Percentiles rank a stretch among this genome's conserved stretches.
These are phyloP conservation scores for Phytophthora lateralis DNA, from an alignment of 352 stramenopile species.

Conservation along the genomic window DNA sequence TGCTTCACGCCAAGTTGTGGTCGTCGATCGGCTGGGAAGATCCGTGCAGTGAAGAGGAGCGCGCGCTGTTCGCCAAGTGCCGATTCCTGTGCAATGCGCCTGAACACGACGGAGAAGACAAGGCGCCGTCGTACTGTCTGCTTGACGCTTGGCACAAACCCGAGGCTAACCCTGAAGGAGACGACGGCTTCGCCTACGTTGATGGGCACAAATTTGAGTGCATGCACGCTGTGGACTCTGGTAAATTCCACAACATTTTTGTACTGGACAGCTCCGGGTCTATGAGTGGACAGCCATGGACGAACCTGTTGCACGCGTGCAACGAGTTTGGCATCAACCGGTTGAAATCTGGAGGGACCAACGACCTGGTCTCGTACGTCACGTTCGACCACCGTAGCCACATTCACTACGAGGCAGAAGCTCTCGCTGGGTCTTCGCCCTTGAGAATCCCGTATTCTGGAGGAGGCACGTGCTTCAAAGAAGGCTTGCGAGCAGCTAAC, in stretches of 20 bases:
- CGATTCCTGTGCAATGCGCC: slow-evolving; percentile 25
- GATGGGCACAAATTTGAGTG: slow-evolving; percentile 36
- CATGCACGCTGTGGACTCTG: slow-evolving; percentile 15
- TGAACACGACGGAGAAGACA: slow-evolving; percentile 20
- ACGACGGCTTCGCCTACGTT: slow-evolving; percentile 21
- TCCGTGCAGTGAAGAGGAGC: slow-evolving; percentile 35
- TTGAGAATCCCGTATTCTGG: too few species aligned
- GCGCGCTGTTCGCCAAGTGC: slow-evolving; percentile 23
- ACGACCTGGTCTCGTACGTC: slow-evolving; percentile 34
- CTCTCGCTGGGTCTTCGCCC: too few species aligned
- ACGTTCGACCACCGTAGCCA: slow-evolving; percentile 21
- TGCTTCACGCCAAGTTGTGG: slow-evolving; percentile 39
- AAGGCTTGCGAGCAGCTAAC: slow-evolving; percentile 41
- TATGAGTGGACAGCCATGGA: slow-evolving; percentile 34
- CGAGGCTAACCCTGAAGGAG: slow-evolving; percentile 44
- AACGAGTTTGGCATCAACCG: slow-evolving; percentile 24
- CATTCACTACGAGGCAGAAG: too few species aligned
- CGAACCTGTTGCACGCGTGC: slow-evolving; percentile 6
- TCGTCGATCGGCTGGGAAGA: slow-evolving; percentile 38
- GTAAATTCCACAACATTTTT: slow-evolving; percentile 36
- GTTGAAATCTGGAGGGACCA: slow-evolving; percentile 6
- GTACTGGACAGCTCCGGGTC: slow-evolving; percentile 39
- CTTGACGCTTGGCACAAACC: slow-evolving; percentile 30
- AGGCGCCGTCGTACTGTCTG: slow-evolving; percentile 18
- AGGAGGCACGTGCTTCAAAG: slow-evolving; percentile 42